phyloP scores from a whole-genome alignment of 169 alveolate genomes.

The Perkinsus olseni region DNA sequence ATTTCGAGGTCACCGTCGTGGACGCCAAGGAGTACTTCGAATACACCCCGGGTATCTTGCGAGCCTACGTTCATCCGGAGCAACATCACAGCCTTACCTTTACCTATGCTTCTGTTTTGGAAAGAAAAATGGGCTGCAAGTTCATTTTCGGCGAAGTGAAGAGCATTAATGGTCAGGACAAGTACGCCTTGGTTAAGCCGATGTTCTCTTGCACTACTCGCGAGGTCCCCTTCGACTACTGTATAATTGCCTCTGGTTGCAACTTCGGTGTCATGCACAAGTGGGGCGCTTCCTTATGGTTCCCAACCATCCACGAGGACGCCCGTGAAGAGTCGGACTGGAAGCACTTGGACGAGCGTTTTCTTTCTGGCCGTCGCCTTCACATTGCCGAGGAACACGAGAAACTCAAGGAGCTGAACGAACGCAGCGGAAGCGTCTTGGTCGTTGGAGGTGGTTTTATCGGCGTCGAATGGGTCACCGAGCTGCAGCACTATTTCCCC shows the following conservation, averaged over 20 bases:
- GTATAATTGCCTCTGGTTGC: slow-evolving; percentile 34
- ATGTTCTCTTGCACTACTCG: not conserved
- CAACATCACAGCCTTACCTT: slow-evolving; percentile 26
- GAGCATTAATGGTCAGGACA: not conserved
- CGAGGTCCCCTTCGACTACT: slow-evolving; percentile 30
- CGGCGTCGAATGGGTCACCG: slow-evolving; percentile 38
- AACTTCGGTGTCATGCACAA: slow-evolving; percentile 9
- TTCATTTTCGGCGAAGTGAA: slow-evolving; percentile 35
- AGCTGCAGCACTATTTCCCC: slow-evolving; percentile 29
- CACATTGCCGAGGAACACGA: slow-evolving; percentile 31
- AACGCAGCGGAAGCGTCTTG: slow-evolving; percentile 15
- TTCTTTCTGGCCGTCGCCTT: slow-evolving; percentile 28
- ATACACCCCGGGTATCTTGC: slow-evolving; percentile 22
- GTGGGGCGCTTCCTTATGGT: slow-evolving; percentile 31
- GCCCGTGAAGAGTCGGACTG: slow-evolving; percentile 23
- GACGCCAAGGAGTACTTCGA: slow-evolving; percentile 18
- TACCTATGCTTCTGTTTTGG: slow-evolving; percentile 22
- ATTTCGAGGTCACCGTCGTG: slow-evolving; percentile 20
- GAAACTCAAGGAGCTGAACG: slow-evolving; percentile 15
- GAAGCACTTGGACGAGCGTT: slow-evolving; percentile 32
- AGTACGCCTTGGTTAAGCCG: not conserved
- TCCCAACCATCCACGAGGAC: slow-evolving; percentile 32
- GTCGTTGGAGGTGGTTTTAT: slow-evolving; percentile 34
- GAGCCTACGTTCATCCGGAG: slow-evolving; percentile 32
- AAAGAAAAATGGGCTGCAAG: slow-evolving; percentile 25